A percentile compares a stretch with the other conserved stretches of the same genome.
phyloP scores from a whole-genome alignment of 768 basidiomycete genomes.

The Floccularia luteovirens region DNA sequence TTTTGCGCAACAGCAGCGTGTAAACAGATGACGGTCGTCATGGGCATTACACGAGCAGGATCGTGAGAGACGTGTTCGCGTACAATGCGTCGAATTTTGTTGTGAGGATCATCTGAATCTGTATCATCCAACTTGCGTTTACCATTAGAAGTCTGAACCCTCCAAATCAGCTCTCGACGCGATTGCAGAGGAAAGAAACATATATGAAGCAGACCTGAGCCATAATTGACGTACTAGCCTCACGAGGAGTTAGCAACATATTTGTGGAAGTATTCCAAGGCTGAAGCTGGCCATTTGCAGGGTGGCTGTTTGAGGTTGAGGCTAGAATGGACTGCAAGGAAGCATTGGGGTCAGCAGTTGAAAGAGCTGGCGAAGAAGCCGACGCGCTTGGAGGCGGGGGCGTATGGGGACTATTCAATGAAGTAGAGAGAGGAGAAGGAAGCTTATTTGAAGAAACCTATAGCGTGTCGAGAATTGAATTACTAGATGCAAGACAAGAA shows the following conservation, averaged over 20 bases:
- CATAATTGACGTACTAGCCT: constrained; percentile 15
- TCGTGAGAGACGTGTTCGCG: constrained; percentile 78
- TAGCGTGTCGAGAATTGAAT: constrained; percentile 19
- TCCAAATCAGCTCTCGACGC: constrained; percentile 15
- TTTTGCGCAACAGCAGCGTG: constrained; percentile 95
- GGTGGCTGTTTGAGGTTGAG: constrained; percentile 36
- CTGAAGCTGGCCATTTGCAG: constrained; percentile 34
- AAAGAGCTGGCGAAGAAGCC: constrained; percentile 14
- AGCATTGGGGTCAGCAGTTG: constrained; percentile 32
- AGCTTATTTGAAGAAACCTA: constrained; percentile 20
- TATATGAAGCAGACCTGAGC: constrained; percentile 27
- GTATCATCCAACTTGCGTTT: constrained; percentile 75
- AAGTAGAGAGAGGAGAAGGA: constrained; percentile 12
- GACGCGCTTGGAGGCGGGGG: constrained; percentile 15
- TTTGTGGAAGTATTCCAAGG: constrained; percentile 25
- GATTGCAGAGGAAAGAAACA: constrained; percentile 5
- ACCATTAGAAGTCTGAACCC: constrained; percentile 37
- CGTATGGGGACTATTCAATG: constrained; percentile 11
- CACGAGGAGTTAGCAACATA: constrained; percentile 19
- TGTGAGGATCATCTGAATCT: constrained; percentile 58
- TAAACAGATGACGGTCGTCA: constrained; percentile 86
- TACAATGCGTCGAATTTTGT: constrained; percentile 79
- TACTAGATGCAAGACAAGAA: constrained; percentile 14
- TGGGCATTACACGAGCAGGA: constrained; percentile 67
- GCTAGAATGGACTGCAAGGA: constrained; percentile 46